Conservation (phyloP, 768 basidiomycete species). For the Hemileccinum rubropunctum region DNA sequence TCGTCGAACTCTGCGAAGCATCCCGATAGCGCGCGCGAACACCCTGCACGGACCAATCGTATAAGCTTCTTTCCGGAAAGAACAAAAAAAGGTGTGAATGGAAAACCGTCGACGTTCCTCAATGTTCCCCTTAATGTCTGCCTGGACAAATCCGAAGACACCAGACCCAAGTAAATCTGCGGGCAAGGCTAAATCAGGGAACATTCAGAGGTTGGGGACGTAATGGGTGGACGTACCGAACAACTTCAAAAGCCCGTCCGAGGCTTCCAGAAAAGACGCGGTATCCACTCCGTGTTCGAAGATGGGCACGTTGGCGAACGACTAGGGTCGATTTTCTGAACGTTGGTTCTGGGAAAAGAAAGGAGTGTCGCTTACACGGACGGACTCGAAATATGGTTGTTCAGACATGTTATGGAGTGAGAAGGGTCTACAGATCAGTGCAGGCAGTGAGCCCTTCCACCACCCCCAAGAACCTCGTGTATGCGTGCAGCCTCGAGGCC, state of each 20-base stretch:
- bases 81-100: conserved; percentile 7
- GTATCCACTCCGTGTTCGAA: conserved; percentile 81
- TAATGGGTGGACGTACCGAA: conserved; percentile 51
- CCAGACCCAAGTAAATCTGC: conserved; percentile 66
- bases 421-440: conserved; percentile 3
- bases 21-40: conserved; percentile 56
- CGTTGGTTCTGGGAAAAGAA: background rate
- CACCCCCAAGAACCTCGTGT: conserved; percentile 18
- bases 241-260: conserved; percentile 77
- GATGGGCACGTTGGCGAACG: conserved; percentile 80
- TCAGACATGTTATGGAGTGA: conserved; percentile 22
- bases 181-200: conserved; percentile 14
- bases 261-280: conserved; percentile 75
- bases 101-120: conserved; percentile 38
- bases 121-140: conserved; percentile 67
- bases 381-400: conserved; percentile 64
- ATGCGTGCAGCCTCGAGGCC: conserved; percentile 30
- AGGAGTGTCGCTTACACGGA: conserved; percentile 46
- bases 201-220: conserved; percentile 11
- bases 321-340: conserved; percentile 44
- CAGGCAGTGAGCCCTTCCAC: conserved; percentile 5
- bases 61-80: conserved; percentile 11
- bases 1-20: conserved; percentile 42
- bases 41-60: conserved; percentile 42
- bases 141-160: conserved; percentile 72